These are phyloP conservation scores for Dentipellis sp. DNA, from an alignment of 768 basidiomycete genomes.

Conservation along the genomic window DNA sequence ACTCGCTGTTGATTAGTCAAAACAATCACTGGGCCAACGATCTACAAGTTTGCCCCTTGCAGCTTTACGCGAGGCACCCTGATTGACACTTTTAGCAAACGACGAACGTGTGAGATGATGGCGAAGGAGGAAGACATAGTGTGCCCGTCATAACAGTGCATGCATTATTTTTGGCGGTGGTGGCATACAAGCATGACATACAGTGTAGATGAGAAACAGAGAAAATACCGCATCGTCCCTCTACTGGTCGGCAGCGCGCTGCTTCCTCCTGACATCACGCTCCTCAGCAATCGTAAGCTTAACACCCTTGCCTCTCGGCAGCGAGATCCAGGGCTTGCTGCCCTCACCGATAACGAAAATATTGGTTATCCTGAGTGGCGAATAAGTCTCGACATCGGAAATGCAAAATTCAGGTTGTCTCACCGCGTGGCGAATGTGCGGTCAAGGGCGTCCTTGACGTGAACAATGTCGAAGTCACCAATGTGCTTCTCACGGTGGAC, in stretches of 20 bases:
- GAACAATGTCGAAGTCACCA: slow-evolving; percentile 98
- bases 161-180: slow-evolving; percentile 9
- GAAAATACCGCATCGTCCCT: slow-evolving; percentile 14
- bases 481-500: slow-evolving; percentile 95
- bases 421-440: slow-evolving; percentile 97
- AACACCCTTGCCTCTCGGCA: slow-evolving; percentile 96
- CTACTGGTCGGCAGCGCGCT: slow-evolving; percentile 61
- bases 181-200: slow-evolving; percentile 24
- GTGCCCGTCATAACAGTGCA: slow-evolving; percentile 4
- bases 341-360: slow-evolving; percentile 98
- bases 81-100: no score
- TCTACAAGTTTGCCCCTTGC: no score
- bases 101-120: no score
- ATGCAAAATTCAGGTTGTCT: slow-evolving; percentile 18
- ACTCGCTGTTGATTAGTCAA: no score
- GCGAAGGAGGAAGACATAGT: not conserved
- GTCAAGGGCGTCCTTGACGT: slow-evolving; percentile 92
- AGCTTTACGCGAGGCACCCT: no score
- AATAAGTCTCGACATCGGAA: not conserved
- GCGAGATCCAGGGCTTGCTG: slow-evolving; percentile 89
- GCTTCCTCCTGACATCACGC: slow-evolving; percentile 85
- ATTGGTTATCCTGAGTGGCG: slow-evolving; percentile 68
- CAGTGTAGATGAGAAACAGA: slow-evolving; percentile 1
- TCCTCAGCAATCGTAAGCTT: slow-evolving; percentile 97
- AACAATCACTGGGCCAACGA: no score